Base-by-base conservation (phyloP, 2,329 filamentous ascomycete genomes). In the Phialocephala subalpina region DNA sequence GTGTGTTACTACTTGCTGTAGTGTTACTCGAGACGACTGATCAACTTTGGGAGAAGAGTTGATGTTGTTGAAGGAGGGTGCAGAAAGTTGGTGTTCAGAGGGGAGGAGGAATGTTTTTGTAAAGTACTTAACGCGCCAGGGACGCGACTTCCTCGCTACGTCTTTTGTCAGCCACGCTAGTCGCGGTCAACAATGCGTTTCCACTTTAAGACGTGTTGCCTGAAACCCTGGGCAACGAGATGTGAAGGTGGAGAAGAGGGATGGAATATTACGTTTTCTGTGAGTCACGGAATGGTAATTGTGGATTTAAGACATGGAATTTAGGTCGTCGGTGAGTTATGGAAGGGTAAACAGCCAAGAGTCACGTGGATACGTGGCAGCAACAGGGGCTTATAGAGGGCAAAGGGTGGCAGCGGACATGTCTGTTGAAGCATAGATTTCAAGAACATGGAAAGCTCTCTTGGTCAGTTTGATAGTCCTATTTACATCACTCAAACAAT, bases 131-230 rank as follows among this genome's bases (percentile, higher is more conserved):
- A 53, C 36, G 61, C 69, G 70, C 69, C 68, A 67, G 16, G 29
- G 52, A 57, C 55, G 49, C 55, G 55, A 57, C 35, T 57, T 57
- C 60, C 55, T 59, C 64, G 65, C 64, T 58, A 61, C 59, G 35
- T n/a, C 47, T 60, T 68, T 65, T 63, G 68, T 67, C 62, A 64
- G 62, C 58, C 47, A 40, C 18, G 20, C 59, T 68, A 65, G 69
- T 67, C 67, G 58, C 68, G 68, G 58, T 67, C 62, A 63, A 68
- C 63, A 71, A 69, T 67, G 66, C 69, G 66, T 70, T 70, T 72
- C 69, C 71, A 72, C 70, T 73, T 72, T 71, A 71, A 69, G 59
- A 47, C 14, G 56, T 53, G 60, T 36, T 63, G 52, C 53, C 60
- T 68, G 52, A 20, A 60, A 29, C 36, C 49, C 49, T 33, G 14